phyloP scores from a whole-genome alignment of 2,329 filamentous ascomycete species.

The Exophiala bonariae region DNA sequence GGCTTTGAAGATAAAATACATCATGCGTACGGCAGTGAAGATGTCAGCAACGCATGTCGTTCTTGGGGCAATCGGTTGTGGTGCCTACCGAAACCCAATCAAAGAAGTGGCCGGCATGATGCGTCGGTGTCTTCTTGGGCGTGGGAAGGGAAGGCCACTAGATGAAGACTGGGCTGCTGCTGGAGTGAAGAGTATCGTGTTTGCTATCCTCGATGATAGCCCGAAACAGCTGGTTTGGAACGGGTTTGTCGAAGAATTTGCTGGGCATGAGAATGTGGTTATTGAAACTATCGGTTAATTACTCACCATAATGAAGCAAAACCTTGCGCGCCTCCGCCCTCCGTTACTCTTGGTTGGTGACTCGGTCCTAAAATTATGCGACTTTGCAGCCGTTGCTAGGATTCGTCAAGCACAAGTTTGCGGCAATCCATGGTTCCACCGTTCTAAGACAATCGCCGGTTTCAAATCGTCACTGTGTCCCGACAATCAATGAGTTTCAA shows the following conservation, averaged over 20 bases:
- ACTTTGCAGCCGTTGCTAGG: no score
- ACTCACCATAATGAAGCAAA: no score
- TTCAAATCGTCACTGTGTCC: no score
- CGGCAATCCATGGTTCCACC: no score
- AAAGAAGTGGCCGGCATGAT: slow-evolving; percentile 8
- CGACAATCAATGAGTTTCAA: no score
- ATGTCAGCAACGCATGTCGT: slow-evolving; percentile 14
- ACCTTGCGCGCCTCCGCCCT: no score
- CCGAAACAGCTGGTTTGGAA: slow-evolving; percentile 1
- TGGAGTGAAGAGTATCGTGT: not conserved
- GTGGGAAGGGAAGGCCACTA: not conserved
- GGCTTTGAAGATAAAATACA: slow-evolving; percentile 12
- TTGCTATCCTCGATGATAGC: slow-evolving; percentile 1
- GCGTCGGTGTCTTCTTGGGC: not conserved
- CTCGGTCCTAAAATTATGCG: no score
- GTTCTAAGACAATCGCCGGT: no score
- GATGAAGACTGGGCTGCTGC: slow-evolving; percentile 1
- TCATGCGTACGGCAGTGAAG: slow-evolving; percentile 11
- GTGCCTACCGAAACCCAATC: slow-evolving; percentile 18
- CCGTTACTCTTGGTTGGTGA: no score
- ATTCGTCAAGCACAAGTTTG: no score
- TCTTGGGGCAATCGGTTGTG: slow-evolving; percentile 18
- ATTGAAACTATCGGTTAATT: not conserved
- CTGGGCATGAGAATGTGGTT: not conserved
- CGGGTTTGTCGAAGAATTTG: slow-evolving; percentile 2